A percentile compares a stretch with the other conserved stretches of the same genome.
These are phyloP conservation scores for Xylariaceae sp. DNA, from an alignment of 2,329 filamentous ascomycete genomes.

Conservation along the genomic window DNA sequence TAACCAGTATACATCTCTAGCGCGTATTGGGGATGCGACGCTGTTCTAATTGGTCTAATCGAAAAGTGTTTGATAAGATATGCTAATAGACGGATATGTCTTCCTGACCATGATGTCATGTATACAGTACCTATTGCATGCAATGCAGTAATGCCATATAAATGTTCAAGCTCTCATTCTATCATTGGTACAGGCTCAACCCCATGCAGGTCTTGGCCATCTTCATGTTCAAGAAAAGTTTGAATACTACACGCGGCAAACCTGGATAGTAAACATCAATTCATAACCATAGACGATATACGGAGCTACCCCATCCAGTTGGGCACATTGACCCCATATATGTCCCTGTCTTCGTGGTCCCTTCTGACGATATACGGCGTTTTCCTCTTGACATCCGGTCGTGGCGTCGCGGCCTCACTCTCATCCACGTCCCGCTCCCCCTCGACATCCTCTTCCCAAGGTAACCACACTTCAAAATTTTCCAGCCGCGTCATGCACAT, in stretches of 20 bases:
- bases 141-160: too few species aligned
- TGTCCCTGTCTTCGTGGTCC: conserved; percentile 13
- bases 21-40: background rate
- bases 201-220: too few species aligned
- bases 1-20: background rate
- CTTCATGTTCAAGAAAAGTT: too few species aligned
- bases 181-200: too few species aligned
- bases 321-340: conserved; percentile 17
- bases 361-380: conserved; percentile 15
- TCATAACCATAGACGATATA: too few species aligned
- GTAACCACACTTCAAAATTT: conserved; percentile 18
- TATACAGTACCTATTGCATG: too few species aligned
- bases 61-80: background rate
- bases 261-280: too few species aligned
- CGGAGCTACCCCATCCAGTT: conserved; percentile 14
- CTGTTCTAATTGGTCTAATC: background rate
- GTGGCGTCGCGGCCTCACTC: conserved; percentile 1
- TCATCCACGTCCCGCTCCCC: too few species aligned
- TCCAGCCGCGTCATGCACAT: conserved; percentile 12
- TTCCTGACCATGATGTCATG: too few species aligned
- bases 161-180: too few species aligned
- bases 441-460: conserved; percentile 17
- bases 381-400: background rate
- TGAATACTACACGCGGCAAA: background rate
- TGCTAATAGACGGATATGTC: too few species aligned